Evolutionary conservation across 2,329 filamentous ascomycete species (phyloP), one percentile per base, ranked within the genome.

Genomic region (Calonectria montana): DNA sequence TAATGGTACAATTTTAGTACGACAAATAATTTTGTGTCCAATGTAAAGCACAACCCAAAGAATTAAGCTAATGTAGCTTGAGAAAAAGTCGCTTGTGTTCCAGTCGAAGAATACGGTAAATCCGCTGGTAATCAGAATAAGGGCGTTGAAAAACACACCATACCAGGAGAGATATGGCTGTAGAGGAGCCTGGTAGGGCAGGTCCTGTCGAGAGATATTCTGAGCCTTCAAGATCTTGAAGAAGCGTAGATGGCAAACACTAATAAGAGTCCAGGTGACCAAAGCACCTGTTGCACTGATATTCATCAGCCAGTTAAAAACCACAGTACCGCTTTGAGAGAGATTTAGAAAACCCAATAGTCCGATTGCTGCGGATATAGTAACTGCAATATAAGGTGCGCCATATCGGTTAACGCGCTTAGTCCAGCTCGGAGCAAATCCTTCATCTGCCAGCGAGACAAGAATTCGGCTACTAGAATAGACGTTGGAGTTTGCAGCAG

Each of bases 291-390:
- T 65, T 4, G 63, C 63, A 8, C 63, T 65, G 63, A 65, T 65
- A 27, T 65, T 65, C 63, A 65, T 65, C 47, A 65, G 12, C 63
- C 63, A 65, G 35, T 65, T 65, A 35, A 65, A 65, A 16, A 65
- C 63, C 15, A 65, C 35, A 29, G 63, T 65, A 13, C 63, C 63
- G 47, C 47, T 50, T 21, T 41, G 21, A 25, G 63, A 65, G 7
- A 65, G 47, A 23, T 65, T 65, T 31, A 65, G 63, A 35, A 65
- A 53, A 3, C 63, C 63, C 9, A 65, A 23, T 0, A 65, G 47
- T 1, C 63, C 63, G 16, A 65, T 48, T 3, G 47, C 21, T 39
- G 63, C 63, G 12, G 63, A 65, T 1, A 65, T 50, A 10, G 29
- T 23, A 21, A 65, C 63, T 4, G 63, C 63, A 4, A 65, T 29